Evolutionary conservation across 2,329 filamentous ascomycete species (phyloP).

Genomic region (Aspergillus alliaceus): DNA sequence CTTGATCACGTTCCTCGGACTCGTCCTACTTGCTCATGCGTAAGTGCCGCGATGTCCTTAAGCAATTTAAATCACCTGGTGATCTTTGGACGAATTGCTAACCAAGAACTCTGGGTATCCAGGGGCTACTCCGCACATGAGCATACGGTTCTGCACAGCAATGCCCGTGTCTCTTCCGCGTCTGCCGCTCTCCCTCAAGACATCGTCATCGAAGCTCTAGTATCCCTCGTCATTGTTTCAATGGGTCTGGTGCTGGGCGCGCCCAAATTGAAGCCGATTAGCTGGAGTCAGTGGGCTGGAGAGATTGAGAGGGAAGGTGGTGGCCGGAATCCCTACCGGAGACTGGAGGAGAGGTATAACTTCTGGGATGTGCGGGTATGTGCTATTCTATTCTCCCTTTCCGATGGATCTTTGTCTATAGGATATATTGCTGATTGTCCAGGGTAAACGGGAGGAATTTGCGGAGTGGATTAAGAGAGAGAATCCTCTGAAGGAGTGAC

Average conservation of each 20-base stretch:
- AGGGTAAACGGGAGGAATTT: conserved; percentile 72
- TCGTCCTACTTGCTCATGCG: conserved; percentile 83
- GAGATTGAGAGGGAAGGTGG: conserved; percentile 68
- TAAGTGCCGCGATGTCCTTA: conserved; percentile 51
- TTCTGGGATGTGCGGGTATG: conserved; percentile 84
- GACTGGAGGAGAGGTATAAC: conserved; percentile 75
- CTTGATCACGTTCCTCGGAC: conserved; percentile 69
- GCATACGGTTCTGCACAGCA: conserved; percentile 72
- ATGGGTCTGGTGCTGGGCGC: conserved; percentile 78
- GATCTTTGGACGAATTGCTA: background rate
- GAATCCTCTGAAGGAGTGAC: conserved; percentile 29
- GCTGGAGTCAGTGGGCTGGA: conserved; percentile 75
- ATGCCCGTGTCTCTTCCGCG: conserved; percentile 44
- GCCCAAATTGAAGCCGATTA: conserved; percentile 80
- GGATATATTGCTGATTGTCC: background rate
- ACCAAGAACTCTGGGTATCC: conserved; percentile 3
- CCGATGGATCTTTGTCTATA: background rate
- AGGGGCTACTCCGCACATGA: conserved; percentile 98
- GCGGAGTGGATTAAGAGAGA: conserved; percentile 64
- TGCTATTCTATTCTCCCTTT: conserved; percentile 9
- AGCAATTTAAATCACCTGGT: background rate
- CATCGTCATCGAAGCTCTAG: conserved; percentile 81
- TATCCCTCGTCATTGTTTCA: conserved; percentile 77
- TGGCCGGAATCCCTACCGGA: conserved; percentile 74
- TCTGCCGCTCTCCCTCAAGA: conserved; percentile 70